These are phyloP conservation scores for Aspergillus campestris DNA, from an alignment of 495 filamentous ascomycete genomes.

Conservation along the genomic window DNA sequence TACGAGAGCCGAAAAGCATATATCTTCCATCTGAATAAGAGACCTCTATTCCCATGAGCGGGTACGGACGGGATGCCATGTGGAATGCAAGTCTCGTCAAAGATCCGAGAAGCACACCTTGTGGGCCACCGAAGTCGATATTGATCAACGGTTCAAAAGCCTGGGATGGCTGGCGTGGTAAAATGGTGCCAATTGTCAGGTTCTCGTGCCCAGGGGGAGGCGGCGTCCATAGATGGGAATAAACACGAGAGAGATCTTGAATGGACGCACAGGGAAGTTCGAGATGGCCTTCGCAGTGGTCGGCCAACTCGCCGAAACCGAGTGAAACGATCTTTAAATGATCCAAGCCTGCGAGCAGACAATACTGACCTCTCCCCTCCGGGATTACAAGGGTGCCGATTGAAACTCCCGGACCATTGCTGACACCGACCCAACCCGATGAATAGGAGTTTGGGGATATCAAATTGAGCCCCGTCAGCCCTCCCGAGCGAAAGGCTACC, in stretches of 20 bases:
- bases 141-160: slow-evolving; percentile 8
- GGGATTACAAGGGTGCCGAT: slow-evolving; percentile 3
- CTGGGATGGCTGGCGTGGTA: neutral
- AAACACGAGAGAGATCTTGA: neutral
- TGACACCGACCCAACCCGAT: slow-evolving; percentile 5
- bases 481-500: slow-evolving; percentile 8
- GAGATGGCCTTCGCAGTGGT: neutral
- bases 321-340: slow-evolving; percentile 10
- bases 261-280: neutral
- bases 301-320: slow-evolving; percentile 1
- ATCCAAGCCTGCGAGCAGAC: slow-evolving; percentile 8
- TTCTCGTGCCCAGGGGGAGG: slow-evolving; percentile 2
- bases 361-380: neutral
- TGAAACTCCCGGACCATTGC: slow-evolving; percentile 2
- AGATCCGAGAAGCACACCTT: slow-evolving; percentile 1
- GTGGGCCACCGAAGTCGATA: slow-evolving; percentile 10
- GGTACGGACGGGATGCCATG: slow-evolving; percentile 3
- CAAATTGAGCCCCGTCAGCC: slow-evolving; percentile 7
- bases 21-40: slow-evolving; percentile 2
- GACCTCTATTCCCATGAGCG: slow-evolving; percentile 7
- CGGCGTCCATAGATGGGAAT: slow-evolving; percentile 7
- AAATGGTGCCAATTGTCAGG: slow-evolving; percentile 4
- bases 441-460: slow-evolving; percentile 4
- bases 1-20: slow-evolving; percentile 4
- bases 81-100: slow-evolving; percentile 8